These are phyloP conservation scores for Magnusiomyces ingens DNA, from an alignment of 1,139 yeast species.

Conservation along the genomic window DNA sequence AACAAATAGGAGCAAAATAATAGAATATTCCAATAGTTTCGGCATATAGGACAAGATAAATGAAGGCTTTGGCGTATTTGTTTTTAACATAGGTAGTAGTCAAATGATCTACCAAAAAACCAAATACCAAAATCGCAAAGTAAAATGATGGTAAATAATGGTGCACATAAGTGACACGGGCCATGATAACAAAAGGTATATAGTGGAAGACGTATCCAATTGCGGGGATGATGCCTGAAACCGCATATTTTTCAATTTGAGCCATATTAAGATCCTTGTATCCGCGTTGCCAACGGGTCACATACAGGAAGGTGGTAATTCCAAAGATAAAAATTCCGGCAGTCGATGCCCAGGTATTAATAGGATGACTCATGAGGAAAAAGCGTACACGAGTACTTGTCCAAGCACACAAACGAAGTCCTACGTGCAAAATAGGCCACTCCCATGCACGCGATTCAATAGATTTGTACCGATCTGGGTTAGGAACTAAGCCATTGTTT, in stretches of 20 bases:
- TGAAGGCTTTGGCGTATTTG: slow-evolving; percentile 27
- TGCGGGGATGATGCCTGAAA: slow-evolving; percentile 88
- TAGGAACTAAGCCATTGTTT: slow-evolving; percentile 93
- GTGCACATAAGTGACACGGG: slow-evolving; percentile 95
- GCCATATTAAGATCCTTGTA: slow-evolving; percentile 53
- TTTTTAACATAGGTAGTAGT: slow-evolving; percentile 37
- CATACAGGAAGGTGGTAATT: slow-evolving; percentile 45
- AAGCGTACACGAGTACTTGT: slow-evolving; percentile 71
- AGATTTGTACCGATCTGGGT: slow-evolving; percentile 81
- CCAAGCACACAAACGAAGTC: slow-evolving; percentile 97
- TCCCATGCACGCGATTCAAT: slow-evolving; percentile 94
- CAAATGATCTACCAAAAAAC: slow-evolving; percentile 64
- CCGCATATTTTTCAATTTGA: slow-evolving; percentile 40
- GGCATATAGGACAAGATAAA: slow-evolving; percentile 41
- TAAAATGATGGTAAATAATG: slow-evolving; percentile 95
- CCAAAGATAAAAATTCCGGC: slow-evolving; percentile 63
- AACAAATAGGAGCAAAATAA: slow-evolving; percentile 68
- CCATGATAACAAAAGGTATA: slow-evolving; percentile 87
- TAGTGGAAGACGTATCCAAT: slow-evolving; percentile 94
- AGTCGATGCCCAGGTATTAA: slow-evolving; percentile 87
- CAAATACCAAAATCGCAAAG: slow-evolving; percentile 81
- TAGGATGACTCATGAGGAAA: slow-evolving; percentile 87
- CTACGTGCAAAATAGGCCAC: slow-evolving; percentile 93
- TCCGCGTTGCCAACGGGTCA: slow-evolving; percentile 94
- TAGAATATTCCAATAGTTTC: slow-evolving; percentile 61